A percentile compares a stretch with the other conserved stretches of the same genome.
These are phyloP conservation scores for Mrakia hoshinonis DNA, from an alignment of 768 basidiomycete species.

Conservation along the genomic window DNA sequence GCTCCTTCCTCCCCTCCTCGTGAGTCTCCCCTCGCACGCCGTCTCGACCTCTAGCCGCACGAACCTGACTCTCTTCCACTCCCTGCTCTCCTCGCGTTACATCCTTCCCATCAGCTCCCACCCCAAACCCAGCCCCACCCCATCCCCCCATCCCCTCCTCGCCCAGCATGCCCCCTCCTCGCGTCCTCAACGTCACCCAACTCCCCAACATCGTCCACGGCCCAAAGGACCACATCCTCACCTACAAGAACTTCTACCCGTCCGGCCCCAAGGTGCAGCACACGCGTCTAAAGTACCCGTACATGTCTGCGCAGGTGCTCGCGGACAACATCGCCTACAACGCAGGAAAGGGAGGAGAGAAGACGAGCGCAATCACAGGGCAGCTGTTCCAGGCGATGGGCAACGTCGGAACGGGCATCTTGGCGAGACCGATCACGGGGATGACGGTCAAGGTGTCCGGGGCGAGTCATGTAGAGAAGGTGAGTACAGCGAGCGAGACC, in stretches of 20 bases:
- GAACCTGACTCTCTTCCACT: too few species aligned
- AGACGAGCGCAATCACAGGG: not conserved
- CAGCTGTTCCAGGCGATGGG: constrained; percentile 25
- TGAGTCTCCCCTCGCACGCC: not conserved
- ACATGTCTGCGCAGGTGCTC: constrained; percentile 21
- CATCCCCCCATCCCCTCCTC: not conserved
- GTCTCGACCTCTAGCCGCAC: too few species aligned
- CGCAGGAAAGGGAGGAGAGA: not conserved
- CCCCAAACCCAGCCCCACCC: not conserved
- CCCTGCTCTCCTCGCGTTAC: too few species aligned
- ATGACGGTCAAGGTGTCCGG: constrained; percentile 23
- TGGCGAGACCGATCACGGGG: constrained; percentile 23
- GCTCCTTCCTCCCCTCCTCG: not conserved
- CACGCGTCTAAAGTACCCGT: constrained; percentile 28
- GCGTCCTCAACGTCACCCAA: not conserved
- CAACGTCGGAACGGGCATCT: constrained; percentile 14
- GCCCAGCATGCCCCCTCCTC: not conserved
- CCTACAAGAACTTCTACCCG: constrained; percentile 19
- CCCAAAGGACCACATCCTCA: constrained; percentile 11
- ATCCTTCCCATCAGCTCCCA: not conserved
- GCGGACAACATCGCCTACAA: constrained; percentile 12
- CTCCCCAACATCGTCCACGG: not conserved
- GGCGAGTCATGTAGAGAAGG: constrained; percentile 23
- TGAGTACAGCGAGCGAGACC: not conserved
- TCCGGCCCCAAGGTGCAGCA: constrained; percentile 25